Evolutionary conservation across 2,329 filamentous ascomycete genomes (phyloP), one percentile per base, ranked within the genome.

Genomic region (Pseudocercospora fijiensis): DNA sequence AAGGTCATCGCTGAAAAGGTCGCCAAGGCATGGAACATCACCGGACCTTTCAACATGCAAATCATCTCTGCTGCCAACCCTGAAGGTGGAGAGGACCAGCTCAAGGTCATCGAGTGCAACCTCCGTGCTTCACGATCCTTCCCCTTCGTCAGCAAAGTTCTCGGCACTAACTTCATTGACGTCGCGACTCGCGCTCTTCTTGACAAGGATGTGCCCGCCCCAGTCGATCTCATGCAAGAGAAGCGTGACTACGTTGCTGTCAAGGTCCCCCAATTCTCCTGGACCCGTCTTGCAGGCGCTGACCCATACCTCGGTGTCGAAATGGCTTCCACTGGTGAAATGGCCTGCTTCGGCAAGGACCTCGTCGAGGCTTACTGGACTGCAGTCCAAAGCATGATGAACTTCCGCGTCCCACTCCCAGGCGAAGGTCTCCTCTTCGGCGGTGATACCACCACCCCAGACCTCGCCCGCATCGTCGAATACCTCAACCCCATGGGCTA

Each of bases 1-100:
- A 98, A 97, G 87, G 91, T 91, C 71, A 98, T 99, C 72, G 94
- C 95, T 16, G 80, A 93, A 79, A 98, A 96, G 86, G 93, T 99
- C 58, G 95, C 95, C 70, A 90, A 95, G 80, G 95, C 95, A 55
- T 97, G 94, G 92, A 92, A 86, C 75, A 98, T 98, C 78, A 98
- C 92, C 20, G 95, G 95, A 61, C 95, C 95, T 64, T 99, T 98
- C 87, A 99, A 99, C 85, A 98, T 99, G 94, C 95, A 99, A 77
- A 96, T 99, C 80, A 98, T 99, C 85, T 96, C 96, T 83, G 92
- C 90, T 37, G 84, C 91, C 11, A 83, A 90, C 73, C 86, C 89
- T 30, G 88, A 91, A 64, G 90, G 90, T 63, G 89, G 88, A 61
- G 86, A 90, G 76, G 85, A 89, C 74, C 83, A 86, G 27, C 86